phyloP scores from a whole-genome alignment of 2,329 filamentous ascomycete genomes.

The Botrytis sinoallii region DNA sequence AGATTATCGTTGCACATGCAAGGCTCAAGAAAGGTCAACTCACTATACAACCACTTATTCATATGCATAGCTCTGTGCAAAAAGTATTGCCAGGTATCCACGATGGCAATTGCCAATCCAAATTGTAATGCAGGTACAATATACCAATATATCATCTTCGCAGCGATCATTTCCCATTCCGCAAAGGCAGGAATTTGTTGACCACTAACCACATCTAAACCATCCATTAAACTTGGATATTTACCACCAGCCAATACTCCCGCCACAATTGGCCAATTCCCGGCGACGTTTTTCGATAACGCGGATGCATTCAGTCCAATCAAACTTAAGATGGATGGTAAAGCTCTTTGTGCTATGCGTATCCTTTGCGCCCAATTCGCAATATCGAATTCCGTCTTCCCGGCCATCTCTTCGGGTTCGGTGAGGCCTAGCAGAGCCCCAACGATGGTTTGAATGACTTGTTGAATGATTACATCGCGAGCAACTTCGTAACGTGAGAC shows the following conservation, averaged over 20 bases:
- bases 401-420: slow-evolving; percentile 70
- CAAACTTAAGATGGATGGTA: slow-evolving; percentile 68
- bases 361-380: slow-evolving; percentile 86
- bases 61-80: slow-evolving; percentile 94
- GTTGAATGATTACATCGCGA: slow-evolving; percentile 87
- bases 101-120: slow-evolving; percentile 65
- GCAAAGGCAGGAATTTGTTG: slow-evolving; percentile 69
- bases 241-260: slow-evolving; percentile 74
- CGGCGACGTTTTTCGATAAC: slow-evolving; percentile 71
- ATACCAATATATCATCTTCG: slow-evolving; percentile 76
- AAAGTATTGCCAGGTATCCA: slow-evolving; percentile 99
- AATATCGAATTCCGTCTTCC: slow-evolving; percentile 80
- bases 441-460: slow-evolving; percentile 79
- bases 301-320: slow-evolving; percentile 73
- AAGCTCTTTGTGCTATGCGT: slow-evolving; percentile 71
- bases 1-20: background rate
- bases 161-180: slow-evolving; percentile 73
- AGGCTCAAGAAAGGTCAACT: slow-evolving; percentile 39
- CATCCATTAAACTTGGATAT: slow-evolving; percentile 69
- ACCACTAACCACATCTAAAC: slow-evolving; percentile 51
- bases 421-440: slow-evolving; percentile 65
- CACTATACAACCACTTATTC: slow-evolving; percentile 96
- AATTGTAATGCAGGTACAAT: slow-evolving; percentile 77
- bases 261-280: slow-evolving; percentile 69
- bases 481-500: slow-evolving; percentile 81